These are phyloP conservation scores for Mallotus japonicus DNA, from an alignment of 441 rosid genomes.

Conservation along the genomic window DNA sequence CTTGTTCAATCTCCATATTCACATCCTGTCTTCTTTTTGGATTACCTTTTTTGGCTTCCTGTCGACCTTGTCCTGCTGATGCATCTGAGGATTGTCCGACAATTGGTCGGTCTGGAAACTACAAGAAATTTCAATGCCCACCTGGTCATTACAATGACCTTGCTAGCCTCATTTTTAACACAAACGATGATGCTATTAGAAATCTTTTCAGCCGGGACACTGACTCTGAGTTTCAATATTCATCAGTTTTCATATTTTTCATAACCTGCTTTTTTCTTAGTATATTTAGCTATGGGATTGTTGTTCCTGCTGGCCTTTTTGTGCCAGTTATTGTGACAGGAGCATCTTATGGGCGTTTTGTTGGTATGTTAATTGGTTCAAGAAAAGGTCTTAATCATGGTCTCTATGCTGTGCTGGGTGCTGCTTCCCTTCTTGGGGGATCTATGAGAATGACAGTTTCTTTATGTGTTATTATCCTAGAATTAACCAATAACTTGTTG, in stretches of 20 bases:
- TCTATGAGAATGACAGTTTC: conserved; percentile 90
- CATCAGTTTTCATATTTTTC: conserved; percentile 59
- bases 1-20: conserved; percentile 63
- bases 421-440: conserved; percentile 88
- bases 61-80: conserved; percentile 68
- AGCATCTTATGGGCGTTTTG: conserved; percentile 75
- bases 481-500: conserved; percentile 72
- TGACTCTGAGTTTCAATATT: conserved; percentile 59
- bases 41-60: conserved; percentile 77
- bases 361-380: conserved; percentile 65
- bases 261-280: conserved; percentile 66
- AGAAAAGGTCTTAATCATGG: conserved; percentile 59
- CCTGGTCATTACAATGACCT: conserved; percentile 76
- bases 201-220: conserved; percentile 87
- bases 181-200: conserved; percentile 79
- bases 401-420: conserved; percentile 82
- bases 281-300: conserved; percentile 73
- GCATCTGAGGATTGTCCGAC: conserved; percentile 77
- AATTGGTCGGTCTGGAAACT: conserved; percentile 78
- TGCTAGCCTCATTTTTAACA: conserved; percentile 92
- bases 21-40: conserved; percentile 90
- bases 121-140: conserved; percentile 79
- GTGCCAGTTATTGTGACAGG: conserved; percentile 82
- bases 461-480: conserved; percentile 74
- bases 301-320: conserved; percentile 81